A percentile compares a stretch with the other conserved stretches of the same genome.
Conservation (phyloP, 306 rosid species). For the Myrica gale region DNA sequence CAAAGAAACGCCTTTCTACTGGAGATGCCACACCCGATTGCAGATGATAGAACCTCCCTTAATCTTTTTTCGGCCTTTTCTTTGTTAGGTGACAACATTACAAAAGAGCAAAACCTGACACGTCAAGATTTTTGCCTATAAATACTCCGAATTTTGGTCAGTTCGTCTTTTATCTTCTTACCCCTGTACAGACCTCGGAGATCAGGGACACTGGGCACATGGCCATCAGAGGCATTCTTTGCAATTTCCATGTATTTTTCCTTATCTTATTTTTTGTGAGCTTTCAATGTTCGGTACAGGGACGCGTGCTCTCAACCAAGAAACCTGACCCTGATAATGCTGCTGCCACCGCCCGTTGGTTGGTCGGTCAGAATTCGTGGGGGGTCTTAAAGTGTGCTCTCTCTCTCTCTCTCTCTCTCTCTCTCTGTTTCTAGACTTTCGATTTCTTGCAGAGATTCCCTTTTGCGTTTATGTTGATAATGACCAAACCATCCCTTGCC, state of each 20-base stretch:
- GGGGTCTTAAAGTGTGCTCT: slow-evolving; percentile 64
- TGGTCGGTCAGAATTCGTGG: slow-evolving; percentile 70
- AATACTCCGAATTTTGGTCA: background rate
- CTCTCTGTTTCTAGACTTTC: background rate
- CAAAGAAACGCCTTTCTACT: background rate
- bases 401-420: background rate
- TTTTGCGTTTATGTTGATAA: background rate
- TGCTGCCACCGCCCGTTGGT: slow-evolving; percentile 82
- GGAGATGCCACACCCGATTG: background rate
- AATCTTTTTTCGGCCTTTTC: background rate
- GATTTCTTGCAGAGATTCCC: background rate
- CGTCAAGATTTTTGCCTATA: background rate
- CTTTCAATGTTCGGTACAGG: slow-evolving; percentile 25
- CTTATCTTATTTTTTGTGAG: slow-evolving; percentile 26
- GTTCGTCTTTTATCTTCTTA: background rate
- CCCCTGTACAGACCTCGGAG: background rate
- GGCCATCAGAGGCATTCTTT: background rate
- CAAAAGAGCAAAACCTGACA: background rate
- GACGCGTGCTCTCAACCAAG: slow-evolving; percentile 33
- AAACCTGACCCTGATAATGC: slow-evolving; percentile 72
- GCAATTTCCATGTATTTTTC: background rate
- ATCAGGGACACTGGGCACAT: slow-evolving; percentile 7
- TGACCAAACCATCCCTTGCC: background rate
- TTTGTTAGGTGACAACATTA: background rate
- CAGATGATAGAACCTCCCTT: slow-evolving; percentile 6